Percentiles rank a stretch among this genome's conserved stretches.
Evolutionary conservation across 371 early-diverging fungal genomes (phyloP).

Genomic region (Blakeslea trispora): DNA sequence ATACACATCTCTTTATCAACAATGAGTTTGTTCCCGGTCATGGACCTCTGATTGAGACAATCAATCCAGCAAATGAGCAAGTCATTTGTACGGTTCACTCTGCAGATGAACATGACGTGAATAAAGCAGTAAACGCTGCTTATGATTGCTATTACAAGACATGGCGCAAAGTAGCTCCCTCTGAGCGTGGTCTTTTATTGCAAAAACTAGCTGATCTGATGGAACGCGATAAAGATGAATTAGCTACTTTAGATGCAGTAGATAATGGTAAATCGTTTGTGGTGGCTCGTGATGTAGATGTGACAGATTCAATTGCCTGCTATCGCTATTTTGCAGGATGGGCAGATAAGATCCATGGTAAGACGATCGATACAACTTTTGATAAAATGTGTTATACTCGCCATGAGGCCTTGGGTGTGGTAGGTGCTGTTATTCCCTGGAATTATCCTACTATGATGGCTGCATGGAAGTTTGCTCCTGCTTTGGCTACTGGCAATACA

Average conservation of each 20-base stretch:
- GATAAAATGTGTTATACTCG: slow-evolving; percentile 80
- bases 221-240: slow-evolving; percentile 65
- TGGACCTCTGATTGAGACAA: slow-evolving; percentile 54
- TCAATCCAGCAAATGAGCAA: slow-evolving; percentile 75
- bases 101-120: slow-evolving; percentile 72
- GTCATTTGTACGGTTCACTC: slow-evolving; percentile 74
- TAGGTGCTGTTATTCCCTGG: slow-evolving; percentile 73
- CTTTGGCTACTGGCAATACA: slow-evolving; percentile 72
- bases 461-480: slow-evolving; percentile 88
- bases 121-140: slow-evolving; percentile 78
- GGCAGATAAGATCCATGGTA: slow-evolving; percentile 49
- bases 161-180: slow-evolving; percentile 67
- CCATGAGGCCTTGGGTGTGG: slow-evolving; percentile 80
- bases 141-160: slow-evolving; percentile 63
- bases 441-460: slow-evolving; percentile 67
- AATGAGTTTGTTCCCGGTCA: slow-evolving; percentile 71
- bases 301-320: slow-evolving; percentile 64
- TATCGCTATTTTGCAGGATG: slow-evolving; percentile 83
- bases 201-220: slow-evolving; percentile 74
- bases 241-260: slow-evolving; percentile 81
- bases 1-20: slow-evolving; percentile 72
- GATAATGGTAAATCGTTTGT: slow-evolving; percentile 84
- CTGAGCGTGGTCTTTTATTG: slow-evolving; percentile 41
- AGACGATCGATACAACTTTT: slow-evolving; percentile 33
- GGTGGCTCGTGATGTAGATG: slow-evolving; percentile 68